Evolutionary conservation across 2,329 filamentous ascomycete species (phyloP), one percentile per base, ranked within the genome.

Genomic region (Aurifilum marmelostoma): DNA sequence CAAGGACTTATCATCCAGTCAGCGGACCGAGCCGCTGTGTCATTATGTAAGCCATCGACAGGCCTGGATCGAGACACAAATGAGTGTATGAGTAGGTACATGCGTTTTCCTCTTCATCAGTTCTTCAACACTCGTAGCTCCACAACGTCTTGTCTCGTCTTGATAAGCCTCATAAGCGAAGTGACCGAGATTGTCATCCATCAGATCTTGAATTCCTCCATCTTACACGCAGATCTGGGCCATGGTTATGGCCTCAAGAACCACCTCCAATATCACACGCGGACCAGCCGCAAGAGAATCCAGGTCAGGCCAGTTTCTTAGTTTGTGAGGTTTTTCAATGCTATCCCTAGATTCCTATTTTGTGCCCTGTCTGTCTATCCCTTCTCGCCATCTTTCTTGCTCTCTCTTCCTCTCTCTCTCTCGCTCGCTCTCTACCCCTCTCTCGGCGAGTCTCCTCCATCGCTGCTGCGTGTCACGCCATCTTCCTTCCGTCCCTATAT

Each of bases 271-370:
- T 27, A 32, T 62, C 59, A 27, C 59, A 18, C 27, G 61, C 11
- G 34, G 6, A 6, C 60, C 29, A 50, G 24, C 24, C 14, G 27
- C 43, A 37, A n/a, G 43, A 52, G 9, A 24, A 12, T n/a, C n/a
- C 24, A 14, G 14, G 62, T 34, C 14, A 34, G 14, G 41, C n/a
- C 11, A 14, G 24, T 8, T 50, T n/a, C n/a, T n/a, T 27, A 1
- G 43, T n/a, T 47, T 50, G 47, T 32, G 47, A 64, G 27, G 39
- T 65, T 65, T 69, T 70, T 67, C 56, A 64, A 70, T 70, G 68
- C 68, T 65, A 58, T 70, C 65, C 68, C 50, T 67, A 70, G 65
- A 70, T 70, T 65, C 68, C 65, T 70, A 65, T 59, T 64, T 54
- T 37, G 62, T 67, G 65, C 43, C 61, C 60, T 56, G 61, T 58